Conservation (phyloP, 805 yeast genomes). For the Candida corydali region DNA sequence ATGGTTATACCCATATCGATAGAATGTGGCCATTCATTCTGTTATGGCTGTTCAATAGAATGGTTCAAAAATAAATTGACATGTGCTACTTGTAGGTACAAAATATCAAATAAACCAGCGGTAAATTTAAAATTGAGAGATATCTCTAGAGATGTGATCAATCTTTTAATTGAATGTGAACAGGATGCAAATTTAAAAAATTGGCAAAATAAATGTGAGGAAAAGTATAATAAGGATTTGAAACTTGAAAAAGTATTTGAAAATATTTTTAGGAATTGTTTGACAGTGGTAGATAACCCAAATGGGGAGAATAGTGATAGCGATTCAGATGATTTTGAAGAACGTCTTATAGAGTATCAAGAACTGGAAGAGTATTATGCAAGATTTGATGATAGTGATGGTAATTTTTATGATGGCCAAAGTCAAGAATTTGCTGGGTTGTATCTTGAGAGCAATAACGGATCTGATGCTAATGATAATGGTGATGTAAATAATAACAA, state of each 20-base stretch:
- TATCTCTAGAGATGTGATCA: slow-evolving; percentile 29
- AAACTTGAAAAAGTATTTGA: slow-evolving; percentile 40
- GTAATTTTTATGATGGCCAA: slow-evolving; percentile 3
- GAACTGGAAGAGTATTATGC: neutral
- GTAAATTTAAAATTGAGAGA: slow-evolving; percentile 51
- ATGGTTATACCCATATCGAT: slow-evolving; percentile 63
- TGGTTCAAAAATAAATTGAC: slow-evolving; percentile 58
- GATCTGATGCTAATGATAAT: neutral
- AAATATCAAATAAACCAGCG: slow-evolving; percentile 46
- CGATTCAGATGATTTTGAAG: slow-evolving; percentile 29
- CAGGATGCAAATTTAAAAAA: slow-evolving; percentile 22
- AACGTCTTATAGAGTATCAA: slow-evolving; percentile 28
- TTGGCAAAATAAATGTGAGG: slow-evolving; percentile 22
- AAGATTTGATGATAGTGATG: slow-evolving; percentile 18
- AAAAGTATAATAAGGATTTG: slow-evolving; percentile 37
- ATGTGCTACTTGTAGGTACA: slow-evolving; percentile 67
- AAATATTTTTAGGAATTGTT: slow-evolving; percentile 43
- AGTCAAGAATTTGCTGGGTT: neutral
- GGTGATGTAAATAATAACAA: neutral
- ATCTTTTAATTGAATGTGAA: slow-evolving; percentile 36
- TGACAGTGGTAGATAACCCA: slow-evolving; percentile 54
- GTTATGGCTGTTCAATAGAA: slow-evolving; percentile 57
- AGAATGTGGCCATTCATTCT: slow-evolving; percentile 71
- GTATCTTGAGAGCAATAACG: slow-evolving; percentile 1
- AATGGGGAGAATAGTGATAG: slow-evolving; percentile 52